Base-by-base conservation (phyloP, 768 basidiomycete species). In the Suillus hirtellus region DNA sequence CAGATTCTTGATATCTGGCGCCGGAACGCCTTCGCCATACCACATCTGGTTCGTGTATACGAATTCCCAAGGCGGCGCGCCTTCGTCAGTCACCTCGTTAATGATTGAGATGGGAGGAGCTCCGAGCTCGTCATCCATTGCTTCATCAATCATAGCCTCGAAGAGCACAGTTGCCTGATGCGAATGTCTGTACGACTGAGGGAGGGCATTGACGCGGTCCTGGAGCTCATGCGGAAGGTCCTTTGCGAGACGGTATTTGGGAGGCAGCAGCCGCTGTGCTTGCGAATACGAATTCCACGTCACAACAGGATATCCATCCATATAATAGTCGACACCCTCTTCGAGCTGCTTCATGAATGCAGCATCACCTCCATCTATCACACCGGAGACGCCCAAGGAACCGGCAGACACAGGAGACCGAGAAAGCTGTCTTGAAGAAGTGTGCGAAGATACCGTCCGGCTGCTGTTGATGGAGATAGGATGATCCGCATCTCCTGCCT, bases 41-140 rank as follows among this genome's bases (percentile, higher is more conserved):
- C 90, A 90, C 80, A 95, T 86, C 60, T 84, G 76, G 72, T 96
- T 95, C 12, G 90, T 87, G 72, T 96, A 96, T 64, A 88, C 80
- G 69, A 95, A 97, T 69, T 96, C 94, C 85, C 90, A 93, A 31
- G 84, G 84, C 0, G 95, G 94, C 24, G 88, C 84, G 11, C 85
- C 79, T 64, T 90, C 89, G 10, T 80, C 71, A 64, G 92, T 92
- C 27, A 93, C 77, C 0, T 82, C 73, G 68, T 95, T 94, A 47
- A 63, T 73, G 31, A 96, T 82, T 17, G 75, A 75, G 68, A 96
- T 90, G 6, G 76, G 76, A 0, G 91, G 92, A 2, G 90, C 88
- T 52, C 83, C 70, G 0, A 85, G 88, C 64, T 95, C 93, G 67
- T 89, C 87, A 6, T 79, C 76, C 24, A 80, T 80, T 0, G 89